Evolutionary conservation across 2,329 filamentous ascomycete species (phyloP).

Genomic region (Cordyceps cateniannulata): DNA sequence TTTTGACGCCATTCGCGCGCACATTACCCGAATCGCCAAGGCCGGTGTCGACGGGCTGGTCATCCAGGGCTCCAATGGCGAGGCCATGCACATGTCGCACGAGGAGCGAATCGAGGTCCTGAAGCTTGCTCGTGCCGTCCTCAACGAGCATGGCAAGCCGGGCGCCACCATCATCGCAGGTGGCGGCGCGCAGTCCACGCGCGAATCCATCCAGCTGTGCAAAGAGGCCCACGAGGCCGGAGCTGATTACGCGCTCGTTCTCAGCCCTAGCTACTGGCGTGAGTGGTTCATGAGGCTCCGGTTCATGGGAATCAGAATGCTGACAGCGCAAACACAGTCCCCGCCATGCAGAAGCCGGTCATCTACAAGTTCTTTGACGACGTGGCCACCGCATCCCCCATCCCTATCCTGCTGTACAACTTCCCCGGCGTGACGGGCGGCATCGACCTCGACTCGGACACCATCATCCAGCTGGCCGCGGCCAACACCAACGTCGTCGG

Average conservation of each 20-base stretch:
- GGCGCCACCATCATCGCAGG: conserved; percentile 69
- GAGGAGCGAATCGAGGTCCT: conserved; percentile 62
- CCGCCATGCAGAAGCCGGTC: conserved; percentile 15
- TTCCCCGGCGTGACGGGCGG: conserved; percentile 56
- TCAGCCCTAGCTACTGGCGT: conserved; percentile 66
- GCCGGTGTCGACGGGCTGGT: conserved; percentile 69
- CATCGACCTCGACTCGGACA: conserved; percentile 55
- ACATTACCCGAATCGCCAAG: conserved; percentile 43
- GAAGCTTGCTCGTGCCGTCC: conserved; percentile 56
- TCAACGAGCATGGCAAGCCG: conserved; percentile 51
- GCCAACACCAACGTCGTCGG: conserved; percentile 53
- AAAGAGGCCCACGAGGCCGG: conserved; percentile 63
- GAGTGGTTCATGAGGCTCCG: not conserved
- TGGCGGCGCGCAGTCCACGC: conserved; percentile 67
- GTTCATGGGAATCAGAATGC: not conserved
- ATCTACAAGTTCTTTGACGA: conserved; percentile 54
- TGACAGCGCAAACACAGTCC: not conserved
- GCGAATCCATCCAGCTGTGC: conserved; percentile 66
- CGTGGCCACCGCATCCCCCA: conserved; percentile 52
- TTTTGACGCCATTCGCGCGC: conserved; percentile 24
- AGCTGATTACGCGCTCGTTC: conserved; percentile 68
- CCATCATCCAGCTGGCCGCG: conserved; percentile 45
- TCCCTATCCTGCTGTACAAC: conserved; percentile 61
- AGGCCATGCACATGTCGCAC: conserved; percentile 72
- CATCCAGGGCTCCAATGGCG: conserved; percentile 77